These are phyloP conservation scores for Pythium brassicae DNA, from an alignment of 352 stramenopile species.

Conservation along the genomic window DNA sequence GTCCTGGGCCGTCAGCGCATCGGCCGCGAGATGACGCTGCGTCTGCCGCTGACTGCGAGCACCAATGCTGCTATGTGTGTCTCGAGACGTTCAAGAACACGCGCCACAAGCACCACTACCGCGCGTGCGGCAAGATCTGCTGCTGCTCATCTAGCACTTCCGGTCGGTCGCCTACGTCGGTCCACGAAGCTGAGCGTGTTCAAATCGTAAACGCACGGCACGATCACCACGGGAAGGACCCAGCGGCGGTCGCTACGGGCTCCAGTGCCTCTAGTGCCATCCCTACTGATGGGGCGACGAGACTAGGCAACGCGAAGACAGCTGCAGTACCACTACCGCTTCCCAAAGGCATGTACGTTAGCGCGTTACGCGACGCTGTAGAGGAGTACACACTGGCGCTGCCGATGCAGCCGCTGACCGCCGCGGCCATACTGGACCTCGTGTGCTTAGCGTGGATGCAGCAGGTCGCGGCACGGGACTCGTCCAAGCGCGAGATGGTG, in stretches of 20 bases:
- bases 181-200: no score
- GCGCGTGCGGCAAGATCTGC: no score
- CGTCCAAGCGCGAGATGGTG: slow-evolving; percentile 69
- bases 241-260: slow-evolving; percentile 6
- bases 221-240: slow-evolving; percentile 11
- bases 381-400: slow-evolving; percentile 74
- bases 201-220: slow-evolving; percentile 76
- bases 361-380: slow-evolving; percentile 48
- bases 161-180: no score
- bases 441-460: slow-evolving; percentile 76
- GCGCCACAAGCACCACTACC: no score
- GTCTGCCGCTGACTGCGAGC: no score
- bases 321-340: slow-evolving; percentile 18
- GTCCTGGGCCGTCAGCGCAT: no score
- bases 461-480: slow-evolving; percentile 61
- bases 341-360: slow-evolving; percentile 36
- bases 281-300: slow-evolving; percentile 12
- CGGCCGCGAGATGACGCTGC: no score
- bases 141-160: no score
- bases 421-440: slow-evolving; percentile 52
- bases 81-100: no score
- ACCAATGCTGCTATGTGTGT: no score
- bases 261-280: background rate
- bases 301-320: slow-evolving; percentile 6
- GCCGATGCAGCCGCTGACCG: slow-evolving; percentile 38